A percentile compares a stretch with the other conserved stretches of the same genome.
Conservation (phyloP, 2,329 filamentous ascomycete genomes). For the Aspergillus phoenicis region DNA sequence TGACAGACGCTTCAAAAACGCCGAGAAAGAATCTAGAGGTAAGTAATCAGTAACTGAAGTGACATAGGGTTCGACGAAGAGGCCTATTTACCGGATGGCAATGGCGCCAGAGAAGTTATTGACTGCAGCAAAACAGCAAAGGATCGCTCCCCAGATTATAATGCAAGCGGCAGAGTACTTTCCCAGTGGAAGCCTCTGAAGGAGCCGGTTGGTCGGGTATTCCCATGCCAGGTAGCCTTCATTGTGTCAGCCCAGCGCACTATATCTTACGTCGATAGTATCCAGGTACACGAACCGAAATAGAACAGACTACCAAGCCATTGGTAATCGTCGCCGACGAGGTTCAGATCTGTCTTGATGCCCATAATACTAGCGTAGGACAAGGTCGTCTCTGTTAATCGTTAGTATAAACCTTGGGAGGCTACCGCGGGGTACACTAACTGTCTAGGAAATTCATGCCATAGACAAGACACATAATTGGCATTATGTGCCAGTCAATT, state of each 20-base stretch:
- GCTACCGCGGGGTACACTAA: slow-evolving; percentile 20
- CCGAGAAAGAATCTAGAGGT: slow-evolving; percentile 61
- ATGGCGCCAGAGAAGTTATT: slow-evolving; percentile 63
- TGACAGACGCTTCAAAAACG: slow-evolving; percentile 68
- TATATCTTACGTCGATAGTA: not conserved
- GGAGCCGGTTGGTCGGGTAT: slow-evolving; percentile 66
- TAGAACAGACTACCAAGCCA: slow-evolving; percentile 58
- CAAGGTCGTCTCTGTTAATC: slow-evolving; percentile 47
- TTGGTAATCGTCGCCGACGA: slow-evolving; percentile 51
- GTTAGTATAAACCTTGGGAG: not conserved
- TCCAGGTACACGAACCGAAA: slow-evolving; percentile 41
- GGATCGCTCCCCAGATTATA: slow-evolving; percentile 63
- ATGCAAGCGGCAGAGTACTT: slow-evolving; percentile 69
- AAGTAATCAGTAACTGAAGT: not conserved
- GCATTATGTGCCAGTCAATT: slow-evolving; percentile 66
- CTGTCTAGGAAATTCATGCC: slow-evolving; percentile 61
- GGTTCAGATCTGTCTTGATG: slow-evolving; percentile 49
- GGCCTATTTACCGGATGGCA: slow-evolving; percentile 54
- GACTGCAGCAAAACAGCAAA: slow-evolving; percentile 65
- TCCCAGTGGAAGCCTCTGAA: slow-evolving; percentile 65
- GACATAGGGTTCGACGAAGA: not conserved
- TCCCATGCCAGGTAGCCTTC: slow-evolving; percentile 60
- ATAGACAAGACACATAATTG: slow-evolving; percentile 61
- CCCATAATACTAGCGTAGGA: slow-evolving; percentile 60
- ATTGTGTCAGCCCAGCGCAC: not conserved